Base-by-base conservation (phyloP, 805 yeast genomes). In the Yamadazyma sp. region DNA sequence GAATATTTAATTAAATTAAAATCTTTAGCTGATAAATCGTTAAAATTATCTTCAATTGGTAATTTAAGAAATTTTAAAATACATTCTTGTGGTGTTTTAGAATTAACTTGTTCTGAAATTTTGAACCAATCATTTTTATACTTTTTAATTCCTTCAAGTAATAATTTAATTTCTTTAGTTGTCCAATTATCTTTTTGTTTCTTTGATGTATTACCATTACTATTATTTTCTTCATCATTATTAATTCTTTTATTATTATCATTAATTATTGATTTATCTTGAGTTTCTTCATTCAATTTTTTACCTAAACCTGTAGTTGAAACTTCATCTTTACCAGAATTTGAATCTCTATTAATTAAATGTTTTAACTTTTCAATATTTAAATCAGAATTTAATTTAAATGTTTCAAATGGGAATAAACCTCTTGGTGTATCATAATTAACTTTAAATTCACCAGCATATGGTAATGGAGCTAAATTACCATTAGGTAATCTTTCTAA, bases 351-450 rank as follows among this genome's bases (percentile, higher is more conserved):
- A 33, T 41, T 45, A 40, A 57, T 43, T 26, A 65, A 42, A 36
- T 48, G 54, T 43, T 57, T 65, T 31, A 64, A 46, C 35, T 56
- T 65, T 7, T 50, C 52, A 22, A 55, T 65, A 61, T 60, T 75
- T 52, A 56, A 54, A 15, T 81, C 78, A 3, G 77, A 70, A 9
- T 80, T 77, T 28, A 81, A 75, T 42, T 81, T 82, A 60, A 78
- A 85, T 18, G 89, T 78, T 55, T 87, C 89, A 61, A 87, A 89
- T 13, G 97, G 97, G 55, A 86, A 88, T 49, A 87, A 64, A 0
- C 97, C 97, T 44, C 95, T 71, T 31, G 97, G 97, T 0, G 95
- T 85, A 57, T 89, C 97, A 51, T 78, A 79, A 40, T 77, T 80
- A 2, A 86, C 81, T 36, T 80, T 75, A 62, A 79, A 87, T 46